A percentile compares a stretch with the other conserved stretches of the same genome.
Conservation (phyloP, 2,329 filamentous ascomycete species). For the Fonsecaea erecta region DNA sequence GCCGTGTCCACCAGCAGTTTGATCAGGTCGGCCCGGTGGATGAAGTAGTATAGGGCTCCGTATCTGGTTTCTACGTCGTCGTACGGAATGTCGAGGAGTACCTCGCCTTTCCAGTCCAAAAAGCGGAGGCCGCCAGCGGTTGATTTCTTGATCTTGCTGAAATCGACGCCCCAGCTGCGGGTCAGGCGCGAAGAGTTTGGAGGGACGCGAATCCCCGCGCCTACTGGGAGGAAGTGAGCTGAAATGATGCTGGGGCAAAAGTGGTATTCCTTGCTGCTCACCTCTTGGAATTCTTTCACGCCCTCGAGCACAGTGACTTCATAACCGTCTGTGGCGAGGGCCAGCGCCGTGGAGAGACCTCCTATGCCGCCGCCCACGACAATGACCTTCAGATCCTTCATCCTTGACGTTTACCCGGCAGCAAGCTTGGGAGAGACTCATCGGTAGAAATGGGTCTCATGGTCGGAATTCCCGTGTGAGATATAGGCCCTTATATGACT, state of each 20-base stretch:
- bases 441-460: no score
- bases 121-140: conserved; percentile 40
- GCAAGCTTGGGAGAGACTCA: no score
- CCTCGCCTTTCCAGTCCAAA: conserved; percentile 40
- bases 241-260: not conserved
- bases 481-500: no score
- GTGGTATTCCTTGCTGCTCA: not conserved
- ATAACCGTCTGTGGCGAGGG: conserved; percentile 37
- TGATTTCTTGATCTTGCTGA: conserved; percentile 36
- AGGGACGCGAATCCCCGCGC: conserved; percentile 38
- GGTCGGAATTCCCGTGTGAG: no score
- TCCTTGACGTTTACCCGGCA: no score
- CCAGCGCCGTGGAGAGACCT: conserved; percentile 33
- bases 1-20: conserved; percentile 32
- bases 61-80: conserved; percentile 36
- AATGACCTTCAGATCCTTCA: conserved; percentile 19
- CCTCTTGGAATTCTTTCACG: conserved; percentile 35
- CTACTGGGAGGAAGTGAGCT: conserved; percentile 25
- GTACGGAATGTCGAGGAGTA: conserved; percentile 37
- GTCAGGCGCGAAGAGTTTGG: conserved; percentile 36
- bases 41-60: conserved; percentile 41
- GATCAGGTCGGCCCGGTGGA: conserved; percentile 42
- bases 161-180: conserved; percentile 30
- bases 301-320: conserved; percentile 39
- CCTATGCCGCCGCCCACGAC: conserved; percentile 36